Base-by-base conservation (phyloP, 2,329 filamentous ascomycete genomes). In the Paraconiothyrium sp. region DNA sequence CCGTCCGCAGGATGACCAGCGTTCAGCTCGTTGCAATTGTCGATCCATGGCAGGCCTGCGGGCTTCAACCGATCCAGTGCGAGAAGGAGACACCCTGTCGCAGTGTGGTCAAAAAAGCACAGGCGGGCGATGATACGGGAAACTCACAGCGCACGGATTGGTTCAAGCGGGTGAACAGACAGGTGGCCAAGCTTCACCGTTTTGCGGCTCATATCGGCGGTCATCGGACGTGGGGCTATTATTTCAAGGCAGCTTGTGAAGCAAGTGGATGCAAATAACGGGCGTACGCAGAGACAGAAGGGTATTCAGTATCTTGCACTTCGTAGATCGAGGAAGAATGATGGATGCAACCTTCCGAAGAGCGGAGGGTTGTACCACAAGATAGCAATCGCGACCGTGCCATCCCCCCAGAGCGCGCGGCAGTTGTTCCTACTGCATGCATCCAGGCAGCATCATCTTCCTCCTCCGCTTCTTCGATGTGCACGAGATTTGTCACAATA, bases 11-110 rank as follows among this genome's bases (percentile, higher is more conserved):
- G 83, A 60, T 86, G 85, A 9, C 76, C 84, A 6, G 83, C 81
- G 64, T 86, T 86, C 50, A 87, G 79, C 72, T 86, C 84, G 66
- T 86, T 86, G 57, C 79, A 78, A 60, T 82, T 86, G 61, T 84
- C 84, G 11, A 84, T 60, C 77, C 77, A 81, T 47, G 63, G 69
- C 8, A 81, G 64, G 11, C 76, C 75, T 2, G 74, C 67, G 34
- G 78, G 67, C 30, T 75, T 70, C 27, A 78, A 63, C 22, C 68
- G 67, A 51, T 78, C 76, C 9, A 78, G 67, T 2, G 74, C 64
- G 27, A 60, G 65, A 14, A 76, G 63, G 20, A 74, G 24, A 84
- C 82, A 22, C 83, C 83, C 49, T 58, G 27, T 20, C n/a, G 11
- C 10, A 20, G 37, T 41, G 32, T 34, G 30, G 24, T 24, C 30